These are phyloP conservation scores for Penicillium lagena DNA, from an alignment of 495 filamentous ascomycete genomes.

Conservation along the genomic window DNA sequence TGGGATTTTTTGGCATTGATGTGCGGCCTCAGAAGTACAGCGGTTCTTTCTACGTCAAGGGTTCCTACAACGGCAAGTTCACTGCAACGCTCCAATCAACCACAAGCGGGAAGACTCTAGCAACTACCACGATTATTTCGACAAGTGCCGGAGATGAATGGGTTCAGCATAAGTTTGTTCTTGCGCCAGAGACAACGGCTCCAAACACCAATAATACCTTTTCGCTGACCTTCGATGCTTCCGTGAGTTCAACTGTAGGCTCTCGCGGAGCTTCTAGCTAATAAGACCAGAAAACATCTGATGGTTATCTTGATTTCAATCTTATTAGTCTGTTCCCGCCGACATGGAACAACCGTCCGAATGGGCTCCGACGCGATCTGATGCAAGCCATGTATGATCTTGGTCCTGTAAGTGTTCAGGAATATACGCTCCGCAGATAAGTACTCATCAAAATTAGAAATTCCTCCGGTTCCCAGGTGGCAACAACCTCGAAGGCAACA, in stretches of 20 bases:
- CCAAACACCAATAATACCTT: conserved; percentile 59
- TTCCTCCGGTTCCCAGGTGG: conserved; percentile 63
- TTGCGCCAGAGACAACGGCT: conserved; percentile 32
- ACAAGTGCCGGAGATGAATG: conserved; percentile 19
- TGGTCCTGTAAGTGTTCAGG: conserved; percentile 11
- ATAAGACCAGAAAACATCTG: conserved; percentile 24
- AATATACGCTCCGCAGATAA: not conserved
- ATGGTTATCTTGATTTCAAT: conserved; percentile 54
- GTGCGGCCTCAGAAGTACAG: conserved; percentile 45
- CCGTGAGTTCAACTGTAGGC: conserved; percentile 12
- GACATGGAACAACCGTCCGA: conserved; percentile 50
- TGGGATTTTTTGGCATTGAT: conserved; percentile 59
- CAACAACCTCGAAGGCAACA: conserved; percentile 58
- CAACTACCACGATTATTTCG: conserved; percentile 18
- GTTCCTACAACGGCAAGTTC: conserved; percentile 25
- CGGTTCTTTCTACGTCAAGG: conserved; percentile 54
- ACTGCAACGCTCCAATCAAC: conserved; percentile 22
- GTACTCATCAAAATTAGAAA: conserved; percentile 25
- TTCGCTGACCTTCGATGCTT: conserved; percentile 50
- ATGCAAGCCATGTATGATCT: conserved; percentile 51
- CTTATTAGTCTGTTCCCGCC: conserved; percentile 64
- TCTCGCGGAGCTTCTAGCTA: no score
- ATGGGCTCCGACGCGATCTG: conserved; percentile 56
- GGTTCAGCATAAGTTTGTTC: conserved; percentile 30
- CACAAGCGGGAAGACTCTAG: conserved; percentile 22